Base-by-base conservation (phyloP, 345 rosid genomes). In the Eucalyptus guilfoylei region DNA sequence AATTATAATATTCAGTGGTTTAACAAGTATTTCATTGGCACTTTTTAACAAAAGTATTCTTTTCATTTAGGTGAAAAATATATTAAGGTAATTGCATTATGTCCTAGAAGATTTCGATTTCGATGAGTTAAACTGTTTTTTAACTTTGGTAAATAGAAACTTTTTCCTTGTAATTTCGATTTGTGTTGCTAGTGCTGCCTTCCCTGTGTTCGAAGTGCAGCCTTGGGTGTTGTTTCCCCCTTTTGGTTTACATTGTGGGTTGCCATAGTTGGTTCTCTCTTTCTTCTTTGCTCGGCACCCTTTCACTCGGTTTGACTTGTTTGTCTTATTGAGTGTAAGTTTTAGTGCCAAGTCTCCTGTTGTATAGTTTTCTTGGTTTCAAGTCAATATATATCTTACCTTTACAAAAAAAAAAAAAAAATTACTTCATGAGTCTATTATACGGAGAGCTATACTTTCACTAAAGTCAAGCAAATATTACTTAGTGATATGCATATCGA, bases 351-450 rank as follows among this genome's bases (percentile, higher is more conserved):
- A 6, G 8, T 15, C 19, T 15, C 52, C 15, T 49, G 0, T 6
- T 49, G 0, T 15, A 49, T 15, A 49, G 0, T 0, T 49, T 49
- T 49, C 0, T 49, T 15, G 3, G 0, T 49, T 49, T 49, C 8
- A 49, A 49, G 7, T 49, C 0, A 15, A 49, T 49, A 15, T 49
- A 49, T 49, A 49, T 49, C 0, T 15, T 49, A 49, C 19, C 1
- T 49, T 49, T 49, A 49, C 1, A 0, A 15, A 15, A 15, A 49
- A 49, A 6, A 69, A 34, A 12, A 52, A 3, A 16, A 0, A 2
- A 15, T n/a, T n/a, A 6, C 5, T 40, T 21, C 47, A 37, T 37
- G 2, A 76, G 0, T 52, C 11, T 21, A 52, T 52, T 21, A 50
- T 50, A 16, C 8, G 2, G 1, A 16, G 4, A 49, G 24, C 4